A percentile compares a stretch with the other conserved stretches of the same genome.
Conservation (phyloP, 192 early-diverging fungal species). For the Entomortierella lignicola region DNA sequence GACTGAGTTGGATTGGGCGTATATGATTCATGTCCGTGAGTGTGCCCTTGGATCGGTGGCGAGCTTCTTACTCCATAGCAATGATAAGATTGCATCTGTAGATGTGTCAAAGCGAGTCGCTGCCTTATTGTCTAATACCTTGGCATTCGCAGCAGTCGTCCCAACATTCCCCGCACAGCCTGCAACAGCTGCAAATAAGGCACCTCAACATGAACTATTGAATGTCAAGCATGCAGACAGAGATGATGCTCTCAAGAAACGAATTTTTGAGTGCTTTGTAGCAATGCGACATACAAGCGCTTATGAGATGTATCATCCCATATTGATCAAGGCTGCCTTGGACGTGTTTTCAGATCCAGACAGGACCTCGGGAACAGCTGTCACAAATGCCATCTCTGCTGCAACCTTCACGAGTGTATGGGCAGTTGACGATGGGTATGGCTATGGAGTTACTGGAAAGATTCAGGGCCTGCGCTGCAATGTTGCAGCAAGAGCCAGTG, state of each 20-base stretch:
- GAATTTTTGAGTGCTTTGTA: slow-evolving; percentile 80
- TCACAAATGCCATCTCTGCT: slow-evolving; percentile 59
- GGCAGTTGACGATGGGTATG: slow-evolving; percentile 66
- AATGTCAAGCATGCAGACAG: slow-evolving; percentile 63
- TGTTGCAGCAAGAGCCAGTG: slow-evolving; percentile 51
- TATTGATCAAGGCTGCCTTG: slow-evolving; percentile 58
- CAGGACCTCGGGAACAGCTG: slow-evolving; percentile 59
- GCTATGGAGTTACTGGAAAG: slow-evolving; percentile 67
- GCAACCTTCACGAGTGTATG: slow-evolving; percentile 63
- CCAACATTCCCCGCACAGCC: slow-evolving; percentile 60
- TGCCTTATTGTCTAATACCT: slow-evolving; percentile 77
- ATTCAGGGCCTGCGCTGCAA: slow-evolving; percentile 61
- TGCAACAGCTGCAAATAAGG: slow-evolving; percentile 39
- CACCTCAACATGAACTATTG: slow-evolving; percentile 35
- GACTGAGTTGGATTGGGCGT: slow-evolving; percentile 74
- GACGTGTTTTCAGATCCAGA: slow-evolving; percentile 66
- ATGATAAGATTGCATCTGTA: slow-evolving; percentile 66
- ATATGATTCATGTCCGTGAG: slow-evolving; percentile 67
- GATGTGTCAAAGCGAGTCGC: slow-evolving; percentile 85
- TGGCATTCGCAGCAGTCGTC: slow-evolving; percentile 69
- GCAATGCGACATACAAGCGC: slow-evolving; percentile 66
- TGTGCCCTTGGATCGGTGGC: slow-evolving; percentile 78
- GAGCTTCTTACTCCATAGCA: slow-evolving; percentile 78
- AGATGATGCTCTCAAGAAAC: slow-evolving; percentile 70
- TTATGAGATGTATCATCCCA: slow-evolving; percentile 61